Evolutionary conservation across 164 flowering plant species (phyloP), one percentile per base, ranked within the genome.

Genomic region (Kingdonia uniflora): DNA sequence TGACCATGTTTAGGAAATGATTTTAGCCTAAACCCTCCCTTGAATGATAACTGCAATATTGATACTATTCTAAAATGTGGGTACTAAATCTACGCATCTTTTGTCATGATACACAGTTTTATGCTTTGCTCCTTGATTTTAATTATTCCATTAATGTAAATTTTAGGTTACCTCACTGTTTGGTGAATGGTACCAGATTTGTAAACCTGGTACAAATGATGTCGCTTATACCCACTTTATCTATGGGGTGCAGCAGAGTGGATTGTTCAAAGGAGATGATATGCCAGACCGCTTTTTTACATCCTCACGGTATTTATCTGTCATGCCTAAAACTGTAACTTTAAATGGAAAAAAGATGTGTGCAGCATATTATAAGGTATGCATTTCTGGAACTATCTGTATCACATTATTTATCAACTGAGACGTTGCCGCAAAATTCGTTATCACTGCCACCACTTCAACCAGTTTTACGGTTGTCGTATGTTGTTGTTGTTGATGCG

Each of bases 191-290:
- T 80, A 56, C 57, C 73, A 70, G 20, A 79, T 85, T 52, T 87
- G 81, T 73, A 95, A 94, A 63, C 79, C 90, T 56, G 82, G 77
- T 38, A 57, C 76, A 24, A 80, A 78, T 72, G 97, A 85, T 65
- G 71, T 74, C 33, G 74, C 81, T 54, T 72, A 59, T 64, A 61
- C 77, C 21, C 81, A 66, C 59, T 87, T 56, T 53, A 65, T 94
- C 46, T 59, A 80, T 48, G 78, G 77, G 44, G 65, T 94, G 69
- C 92, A 83, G 62, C 95, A 80, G 54, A 79, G 62, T 74, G 94
- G 96, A 57, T 58, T 87, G 39, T 74, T 94, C 25, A 89, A 84
- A 65, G 97, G 85, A 51, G 96, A 89, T 78, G 95, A 94, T 51
- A 68, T 67, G 50, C 71, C 94, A 10, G 97, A 85, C 33, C 82